Conservation (phyloP, 768 basidiomycete species). For the Boletellus sp. region DNA sequence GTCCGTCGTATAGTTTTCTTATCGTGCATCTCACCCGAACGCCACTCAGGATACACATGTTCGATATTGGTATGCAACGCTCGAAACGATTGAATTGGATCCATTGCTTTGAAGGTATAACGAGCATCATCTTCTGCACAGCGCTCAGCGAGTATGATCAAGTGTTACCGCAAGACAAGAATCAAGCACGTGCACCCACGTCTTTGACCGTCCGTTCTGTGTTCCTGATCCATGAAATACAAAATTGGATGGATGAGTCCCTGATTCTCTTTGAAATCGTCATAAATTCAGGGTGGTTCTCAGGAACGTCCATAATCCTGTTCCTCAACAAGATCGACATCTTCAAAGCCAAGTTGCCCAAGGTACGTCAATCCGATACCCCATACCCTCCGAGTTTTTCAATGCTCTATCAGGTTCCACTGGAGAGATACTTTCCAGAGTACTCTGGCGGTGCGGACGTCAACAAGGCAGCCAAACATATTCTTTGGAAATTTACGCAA, state of each 20-base stretch:
- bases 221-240: background rate
- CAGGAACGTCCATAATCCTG: slow-evolving; percentile 62
- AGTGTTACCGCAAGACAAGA: slow-evolving; percentile 57
- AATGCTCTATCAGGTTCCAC: slow-evolving; percentile 47
- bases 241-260: slow-evolving; percentile 78
- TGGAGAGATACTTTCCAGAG: slow-evolving; percentile 81
- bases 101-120: slow-evolving; percentile 75
- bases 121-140: slow-evolving; percentile 75
- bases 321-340: slow-evolving; percentile 74
- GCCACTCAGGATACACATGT: slow-evolving; percentile 54
- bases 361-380: slow-evolving; percentile 20
- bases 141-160: slow-evolving; percentile 76
- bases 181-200: slow-evolving; percentile 21
- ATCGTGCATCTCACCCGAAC: background rate
- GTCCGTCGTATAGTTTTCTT: slow-evolving; percentile 32
- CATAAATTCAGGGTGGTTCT: slow-evolving; percentile 79
- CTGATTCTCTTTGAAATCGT: slow-evolving; percentile 72
- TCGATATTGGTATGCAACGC: slow-evolving; percentile 77
- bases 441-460: slow-evolving; percentile 87
- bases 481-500: slow-evolving; percentile 93
- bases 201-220: background rate
- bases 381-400: background rate
- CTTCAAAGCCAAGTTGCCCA: slow-evolving; percentile 70
- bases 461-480: slow-evolving; percentile 92
- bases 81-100: slow-evolving; percentile 84